These are phyloP conservation scores for Rhodosporidiobolus sp. DNA, from an alignment of 768 basidiomycete species.

Conservation along the genomic window DNA sequence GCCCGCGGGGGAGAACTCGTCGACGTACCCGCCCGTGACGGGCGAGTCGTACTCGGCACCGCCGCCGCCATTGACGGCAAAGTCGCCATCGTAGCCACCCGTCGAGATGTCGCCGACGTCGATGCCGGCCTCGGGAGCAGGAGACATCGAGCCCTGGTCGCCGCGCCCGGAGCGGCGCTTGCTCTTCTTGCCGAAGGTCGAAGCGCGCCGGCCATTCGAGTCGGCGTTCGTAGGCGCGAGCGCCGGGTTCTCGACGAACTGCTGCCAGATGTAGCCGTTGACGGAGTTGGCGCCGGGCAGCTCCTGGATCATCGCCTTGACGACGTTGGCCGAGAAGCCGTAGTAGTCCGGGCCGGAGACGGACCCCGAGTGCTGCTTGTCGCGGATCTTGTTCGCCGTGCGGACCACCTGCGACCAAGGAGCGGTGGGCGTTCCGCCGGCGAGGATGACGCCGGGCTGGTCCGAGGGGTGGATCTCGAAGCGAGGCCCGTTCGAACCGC, in stretches of 20 bases:
- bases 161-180: slow-evolving; percentile 3
- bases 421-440: slow-evolving; percentile 81
- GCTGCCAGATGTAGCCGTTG: slow-evolving; percentile 80
- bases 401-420: slow-evolving; percentile 82
- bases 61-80: not conserved
- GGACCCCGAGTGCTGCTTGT: slow-evolving; percentile 77
- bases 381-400: slow-evolving; percentile 73
- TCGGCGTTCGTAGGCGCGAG: not conserved
- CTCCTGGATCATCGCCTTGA: slow-evolving; percentile 86
- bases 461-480: slow-evolving; percentile 78
- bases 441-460: slow-evolving; percentile 65
- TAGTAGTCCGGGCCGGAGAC: slow-evolving; percentile 87
- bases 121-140: not conserved
- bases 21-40: not conserved
- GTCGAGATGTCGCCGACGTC: slow-evolving; percentile 8
- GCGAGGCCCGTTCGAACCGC: slow-evolving; percentile 74
- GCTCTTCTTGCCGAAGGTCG: slow-evolving; percentile 2
- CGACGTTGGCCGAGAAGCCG: slow-evolving; percentile 78
- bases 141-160: not conserved
- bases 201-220: not conserved
- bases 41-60: not conserved
- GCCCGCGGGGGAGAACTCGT: not conserved
- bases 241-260: slow-evolving; percentile 66
- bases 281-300: slow-evolving; percentile 68
- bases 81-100: slow-evolving; percentile 1